Evolutionary conservation across 108 stramenopile species (phyloP).

Genomic region (Nannochloropsis salina): DNA sequence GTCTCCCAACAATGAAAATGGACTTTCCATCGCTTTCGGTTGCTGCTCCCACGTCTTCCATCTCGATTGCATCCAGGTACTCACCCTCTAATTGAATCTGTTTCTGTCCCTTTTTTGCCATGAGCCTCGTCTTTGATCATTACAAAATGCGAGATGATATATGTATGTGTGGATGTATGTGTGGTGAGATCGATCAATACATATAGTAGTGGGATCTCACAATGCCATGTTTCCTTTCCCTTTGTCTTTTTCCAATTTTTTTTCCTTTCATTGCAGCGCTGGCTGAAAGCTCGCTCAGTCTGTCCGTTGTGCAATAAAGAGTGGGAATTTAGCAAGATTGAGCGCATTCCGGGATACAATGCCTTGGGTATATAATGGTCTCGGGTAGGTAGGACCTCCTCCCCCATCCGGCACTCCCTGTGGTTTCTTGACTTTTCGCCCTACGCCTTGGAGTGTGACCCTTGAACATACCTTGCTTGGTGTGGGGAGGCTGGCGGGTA

Average conservation of each 20-base stretch:
- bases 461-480: too few species aligned
- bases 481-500: too few species aligned
- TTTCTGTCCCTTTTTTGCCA: neutral
- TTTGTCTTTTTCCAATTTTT: neutral
- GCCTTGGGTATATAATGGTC: slow-evolving; percentile 33
- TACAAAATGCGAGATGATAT: neutral
- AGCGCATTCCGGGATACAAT: slow-evolving; percentile 60
- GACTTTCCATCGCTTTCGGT: slow-evolving; percentile 93
- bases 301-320: slow-evolving; percentile 98
- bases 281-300: slow-evolving; percentile 90
- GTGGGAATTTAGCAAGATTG: slow-evolving; percentile 99
- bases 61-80: slow-evolving; percentile 89
- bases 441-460: too few species aligned
- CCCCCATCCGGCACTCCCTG: too few species aligned
- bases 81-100: neutral
- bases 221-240: neutral
- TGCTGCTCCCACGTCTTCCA: slow-evolving; percentile 98
- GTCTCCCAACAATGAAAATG: slow-evolving; percentile 91
- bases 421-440: too few species aligned
- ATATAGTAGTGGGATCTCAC: neutral
- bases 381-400: too few species aligned
- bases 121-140: neutral
- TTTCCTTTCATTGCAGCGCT: slow-evolving; percentile 55
- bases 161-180: too few species aligned
- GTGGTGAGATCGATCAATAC: too few species aligned